phyloP scores from a whole-genome alignment of 2,329 filamentous ascomycete genomes.

The Claviceps sp. region DNA sequence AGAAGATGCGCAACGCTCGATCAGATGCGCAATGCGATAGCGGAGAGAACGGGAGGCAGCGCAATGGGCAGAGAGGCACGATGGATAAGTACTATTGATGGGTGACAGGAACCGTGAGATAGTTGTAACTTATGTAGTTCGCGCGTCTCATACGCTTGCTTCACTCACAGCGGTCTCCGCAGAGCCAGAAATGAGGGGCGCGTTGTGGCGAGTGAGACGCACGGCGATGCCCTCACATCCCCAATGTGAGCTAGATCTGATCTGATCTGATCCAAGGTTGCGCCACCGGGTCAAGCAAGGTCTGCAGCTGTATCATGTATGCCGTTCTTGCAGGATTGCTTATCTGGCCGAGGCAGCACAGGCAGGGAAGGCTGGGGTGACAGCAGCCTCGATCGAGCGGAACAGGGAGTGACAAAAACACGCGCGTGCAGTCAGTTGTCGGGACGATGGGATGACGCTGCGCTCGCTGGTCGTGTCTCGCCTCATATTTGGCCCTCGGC shows the following conservation, averaged over 20 bases:
- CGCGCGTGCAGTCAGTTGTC: background rate
- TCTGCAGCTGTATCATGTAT: background rate
- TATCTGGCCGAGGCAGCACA: background rate
- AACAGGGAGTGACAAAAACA: background rate
- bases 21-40: background rate
- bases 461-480: background rate
- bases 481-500: background rate
- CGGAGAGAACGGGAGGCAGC: background rate
- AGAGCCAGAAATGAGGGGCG: background rate
- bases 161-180: background rate
- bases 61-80: background rate
- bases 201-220: constrained; percentile 1
- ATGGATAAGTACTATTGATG: background rate
- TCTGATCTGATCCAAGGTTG: background rate
- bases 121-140: background rate
- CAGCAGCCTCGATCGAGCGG: background rate
- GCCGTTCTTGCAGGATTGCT: background rate
- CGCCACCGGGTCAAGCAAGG: background rate
- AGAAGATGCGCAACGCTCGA: background rate
- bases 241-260: constrained; percentile 2
- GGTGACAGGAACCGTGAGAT: background rate
- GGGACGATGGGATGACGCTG: background rate
- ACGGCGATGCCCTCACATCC: constrained; percentile 3
- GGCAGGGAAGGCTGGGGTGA: background rate
- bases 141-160: background rate